Percentiles rank a stretch among this genome's conserved stretches.
Conservation (phyloP, 192 early-diverging fungal species). For the Podila clonocystis region DNA sequence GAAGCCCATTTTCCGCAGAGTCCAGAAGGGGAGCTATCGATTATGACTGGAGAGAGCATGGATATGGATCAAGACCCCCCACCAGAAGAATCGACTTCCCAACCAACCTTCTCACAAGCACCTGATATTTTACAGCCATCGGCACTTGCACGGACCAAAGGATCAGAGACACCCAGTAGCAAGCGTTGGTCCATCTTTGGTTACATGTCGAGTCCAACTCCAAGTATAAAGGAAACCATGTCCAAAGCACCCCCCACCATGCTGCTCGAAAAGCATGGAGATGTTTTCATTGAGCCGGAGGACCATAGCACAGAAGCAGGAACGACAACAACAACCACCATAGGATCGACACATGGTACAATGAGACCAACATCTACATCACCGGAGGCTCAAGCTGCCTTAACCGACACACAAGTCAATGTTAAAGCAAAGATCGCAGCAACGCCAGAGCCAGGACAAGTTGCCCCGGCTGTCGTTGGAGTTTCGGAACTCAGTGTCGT, state of each 20-base stretch:
- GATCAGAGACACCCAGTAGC: neutral
- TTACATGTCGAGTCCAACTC: slow-evolving; percentile 7
- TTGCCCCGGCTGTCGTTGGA: slow-evolving; percentile 24
- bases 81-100: neutral
- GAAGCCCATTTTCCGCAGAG: no score
- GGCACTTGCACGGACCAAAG: neutral
- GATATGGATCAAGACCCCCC: neutral
- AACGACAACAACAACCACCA: neutral
- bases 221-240: neutral
- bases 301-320: neutral
- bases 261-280: slow-evolving; percentile 17
- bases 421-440: slow-evolving; percentile 7
- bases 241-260: neutral
- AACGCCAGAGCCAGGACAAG: neutral
- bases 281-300: slow-evolving; percentile 34
- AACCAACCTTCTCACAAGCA: neutral
- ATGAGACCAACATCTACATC: neutral
- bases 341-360: neutral
- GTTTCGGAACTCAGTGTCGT: slow-evolving; percentile 19
- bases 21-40: neutral
- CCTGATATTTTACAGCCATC: neutral
- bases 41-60: neutral
- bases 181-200: slow-evolving; percentile 46
- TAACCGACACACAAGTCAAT: neutral
- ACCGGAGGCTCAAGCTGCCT: neutral